Percentiles rank a stretch among this genome's conserved stretches.
These are phyloP conservation scores for Crithidia bombi DNA, from an alignment of 208 protist genomes.

Conservation along the genomic window DNA sequence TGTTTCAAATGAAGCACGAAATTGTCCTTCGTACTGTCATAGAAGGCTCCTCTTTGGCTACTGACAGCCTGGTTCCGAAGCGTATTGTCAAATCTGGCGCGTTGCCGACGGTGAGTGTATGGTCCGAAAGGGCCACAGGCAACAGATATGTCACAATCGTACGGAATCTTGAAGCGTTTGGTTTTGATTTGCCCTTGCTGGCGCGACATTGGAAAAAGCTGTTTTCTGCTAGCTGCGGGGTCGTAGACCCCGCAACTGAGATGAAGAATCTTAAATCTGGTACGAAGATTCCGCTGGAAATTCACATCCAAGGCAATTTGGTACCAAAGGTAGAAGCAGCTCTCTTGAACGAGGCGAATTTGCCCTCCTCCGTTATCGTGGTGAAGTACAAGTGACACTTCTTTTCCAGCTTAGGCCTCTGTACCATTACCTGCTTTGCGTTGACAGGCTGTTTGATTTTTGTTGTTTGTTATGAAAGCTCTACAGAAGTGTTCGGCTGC, in stretches of 20 bases:
- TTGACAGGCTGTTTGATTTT: background rate
- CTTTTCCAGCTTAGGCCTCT: background rate
- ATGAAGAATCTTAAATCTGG: constrained; percentile 62
- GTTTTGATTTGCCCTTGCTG: constrained; percentile 61
- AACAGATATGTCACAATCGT: constrained; percentile 74
- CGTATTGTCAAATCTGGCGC: constrained; percentile 45
- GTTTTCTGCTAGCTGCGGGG: constrained; percentile 60
- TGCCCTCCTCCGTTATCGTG: constrained; percentile 31
- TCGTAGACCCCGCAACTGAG: constrained; percentile 56
- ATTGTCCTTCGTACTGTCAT: constrained; percentile 61
- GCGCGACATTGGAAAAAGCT: constrained; percentile 53
- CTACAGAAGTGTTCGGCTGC: too few relatives aligned
- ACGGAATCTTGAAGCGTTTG: constrained; percentile 56
- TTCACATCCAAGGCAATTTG: constrained; percentile 67
- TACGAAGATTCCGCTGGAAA: constrained; percentile 59
- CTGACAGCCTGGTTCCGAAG: constrained; percentile 34
- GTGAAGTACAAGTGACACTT: constrained; percentile 10
- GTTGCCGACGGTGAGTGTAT: constrained; percentile 48
- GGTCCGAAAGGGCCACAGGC: constrained; percentile 48
- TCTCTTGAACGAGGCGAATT: constrained; percentile 48
- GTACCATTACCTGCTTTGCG: too few relatives aligned
- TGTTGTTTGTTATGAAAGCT: constrained; percentile 8
- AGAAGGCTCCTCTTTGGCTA: constrained; percentile 31
- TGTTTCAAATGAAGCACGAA: constrained; percentile 57
- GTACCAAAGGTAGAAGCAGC: constrained; percentile 33